Evolutionary conservation across 2,329 filamentous ascomycete species (phyloP).

Genomic region (Penicillium sp.): DNA sequence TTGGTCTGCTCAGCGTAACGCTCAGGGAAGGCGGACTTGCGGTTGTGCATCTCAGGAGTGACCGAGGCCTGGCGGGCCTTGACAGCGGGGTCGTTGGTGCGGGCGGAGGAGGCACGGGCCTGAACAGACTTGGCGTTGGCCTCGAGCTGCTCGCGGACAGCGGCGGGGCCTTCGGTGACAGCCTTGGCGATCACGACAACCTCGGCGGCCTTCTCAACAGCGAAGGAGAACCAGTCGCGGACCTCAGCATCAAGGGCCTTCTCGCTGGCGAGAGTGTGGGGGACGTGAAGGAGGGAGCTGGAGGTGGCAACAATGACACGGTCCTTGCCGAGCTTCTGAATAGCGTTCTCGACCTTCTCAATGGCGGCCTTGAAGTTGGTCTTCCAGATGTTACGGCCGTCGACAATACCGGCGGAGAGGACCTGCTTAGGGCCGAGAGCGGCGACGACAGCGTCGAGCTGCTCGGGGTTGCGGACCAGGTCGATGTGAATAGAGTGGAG

Average conservation of each 20-base stretch:
- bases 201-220: constrained; percentile 84
- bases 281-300: constrained; percentile 94
- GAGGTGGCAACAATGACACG: constrained; percentile 95
- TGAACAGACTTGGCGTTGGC: constrained; percentile 93
- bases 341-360: constrained; percentile 75
- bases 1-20: constrained; percentile 84
- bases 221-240: constrained; percentile 97
- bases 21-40: constrained; percentile 76
- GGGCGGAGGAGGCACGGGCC: constrained; percentile 79
- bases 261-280: constrained; percentile 95
- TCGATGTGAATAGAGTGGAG: constrained; percentile 86
- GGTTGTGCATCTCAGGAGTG: constrained; percentile 75
- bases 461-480: constrained; percentile 95
- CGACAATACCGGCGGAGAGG: constrained; percentile 91
- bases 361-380: constrained; percentile 96
- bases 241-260: constrained; percentile 95
- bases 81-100: constrained; percentile 94
- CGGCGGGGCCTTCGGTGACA: constrained; percentile 79
- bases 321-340: constrained; percentile 95
- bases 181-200: constrained; percentile 92
- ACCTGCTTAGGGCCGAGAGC: constrained; percentile 81
- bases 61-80: constrained; percentile 93
- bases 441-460: constrained; percentile 74
- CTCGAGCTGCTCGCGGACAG: constrained; percentile 81
- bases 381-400: constrained; percentile 99